Conservation (phyloP, 148 eudicot species). For the Beta vulgaris region DNA sequence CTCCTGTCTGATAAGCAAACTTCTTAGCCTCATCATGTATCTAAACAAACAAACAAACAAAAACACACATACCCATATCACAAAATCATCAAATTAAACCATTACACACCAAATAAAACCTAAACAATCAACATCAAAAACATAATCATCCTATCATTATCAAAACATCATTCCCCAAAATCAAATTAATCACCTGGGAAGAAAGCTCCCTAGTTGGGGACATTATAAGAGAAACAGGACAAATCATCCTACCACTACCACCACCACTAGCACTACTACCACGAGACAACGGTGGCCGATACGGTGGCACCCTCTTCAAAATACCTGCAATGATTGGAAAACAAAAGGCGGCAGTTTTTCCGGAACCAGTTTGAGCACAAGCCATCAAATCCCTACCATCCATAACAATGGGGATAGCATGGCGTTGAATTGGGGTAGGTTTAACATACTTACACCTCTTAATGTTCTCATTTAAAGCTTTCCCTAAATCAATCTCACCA, state of each 20-base stretch:
- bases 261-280: constrained; percentile 3
- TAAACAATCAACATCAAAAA: background rate
- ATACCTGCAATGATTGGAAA: constrained; percentile 72
- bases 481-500: constrained; percentile 53
- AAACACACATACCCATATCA: constrained; percentile 4
- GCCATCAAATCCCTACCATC: constrained; percentile 88
- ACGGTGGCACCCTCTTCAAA: constrained; percentile 19
- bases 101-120: background rate
- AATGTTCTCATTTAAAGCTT: constrained; percentile 49
- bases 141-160: background rate
- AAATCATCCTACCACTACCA: constrained; percentile 27
- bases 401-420: constrained; percentile 62
- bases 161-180: background rate
- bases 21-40: constrained; percentile 78
- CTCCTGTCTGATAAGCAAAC: constrained; percentile 72
- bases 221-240: constrained; percentile 62
- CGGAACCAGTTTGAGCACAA: constrained; percentile 88
- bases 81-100: constrained; percentile 2
- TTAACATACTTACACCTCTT: constrained; percentile 73
- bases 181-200: constrained; percentile 50
- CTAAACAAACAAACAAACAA: constrained; percentile 32
- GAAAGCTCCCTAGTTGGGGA: constrained; percentile 86
- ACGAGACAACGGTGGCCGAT: background rate
- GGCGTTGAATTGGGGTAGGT: constrained; percentile 70
- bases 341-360: constrained; percentile 87